Conservation (phyloP, 2,329 filamentous ascomycete species). For the Cordyceps cateniannulata region DNA sequence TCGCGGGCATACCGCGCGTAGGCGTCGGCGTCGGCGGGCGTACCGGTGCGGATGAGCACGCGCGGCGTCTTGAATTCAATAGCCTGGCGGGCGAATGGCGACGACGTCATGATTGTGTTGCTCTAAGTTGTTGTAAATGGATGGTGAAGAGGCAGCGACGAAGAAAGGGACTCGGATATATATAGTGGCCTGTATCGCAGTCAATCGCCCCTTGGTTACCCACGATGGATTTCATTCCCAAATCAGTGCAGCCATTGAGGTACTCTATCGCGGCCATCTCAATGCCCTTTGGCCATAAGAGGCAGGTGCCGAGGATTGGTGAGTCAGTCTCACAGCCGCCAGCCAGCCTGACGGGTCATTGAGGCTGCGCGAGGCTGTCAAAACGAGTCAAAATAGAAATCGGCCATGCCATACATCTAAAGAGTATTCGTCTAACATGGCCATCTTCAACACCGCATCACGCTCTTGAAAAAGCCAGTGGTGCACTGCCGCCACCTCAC, state of each 20-base stretch:
- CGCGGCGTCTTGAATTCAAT: constrained; percentile 33
- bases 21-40: constrained; percentile 14
- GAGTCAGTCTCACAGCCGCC: not conserved
- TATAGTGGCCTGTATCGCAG: too few species aligned
- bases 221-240: too few species aligned
- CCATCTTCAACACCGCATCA: too few species aligned
- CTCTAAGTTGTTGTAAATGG: not conserved
- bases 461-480: too few species aligned
- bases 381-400: not conserved
- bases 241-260: not conserved
- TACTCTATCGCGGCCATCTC: not conserved
- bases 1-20: constrained; percentile 13
- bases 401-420: too few species aligned
- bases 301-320: not conserved
- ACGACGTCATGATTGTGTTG: constrained; percentile 1
- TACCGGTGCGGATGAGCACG: constrained; percentile 32
- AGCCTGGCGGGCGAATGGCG: constrained; percentile 11
- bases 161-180: too few species aligned
- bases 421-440: not conserved
- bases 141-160: not conserved
- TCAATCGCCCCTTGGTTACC: too few species aligned
- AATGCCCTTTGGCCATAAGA: not conserved
- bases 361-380: not conserved
- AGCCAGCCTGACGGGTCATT: not conserved
- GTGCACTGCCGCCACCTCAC: too few species aligned